phyloP scores from a whole-genome alignment of 169 alveolate genomes.

The Eimeria sp. region DNA sequence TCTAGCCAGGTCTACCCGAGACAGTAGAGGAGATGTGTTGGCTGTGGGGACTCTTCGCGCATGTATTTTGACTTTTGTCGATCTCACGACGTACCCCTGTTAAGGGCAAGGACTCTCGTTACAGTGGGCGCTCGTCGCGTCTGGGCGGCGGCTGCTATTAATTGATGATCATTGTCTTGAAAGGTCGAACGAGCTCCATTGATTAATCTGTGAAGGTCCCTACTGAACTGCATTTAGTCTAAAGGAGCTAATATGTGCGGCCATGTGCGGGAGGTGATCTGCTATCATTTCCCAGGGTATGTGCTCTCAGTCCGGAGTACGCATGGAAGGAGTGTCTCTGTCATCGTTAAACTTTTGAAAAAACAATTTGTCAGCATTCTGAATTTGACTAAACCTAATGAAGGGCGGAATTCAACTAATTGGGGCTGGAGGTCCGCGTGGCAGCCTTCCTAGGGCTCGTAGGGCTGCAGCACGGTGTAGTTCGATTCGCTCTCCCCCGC shows the following conservation, averaged over 20 bases:
- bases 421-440: conserved; percentile 48
- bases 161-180: not conserved
- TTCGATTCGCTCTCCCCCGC: conserved; percentile 59
- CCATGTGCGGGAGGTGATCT: conserved; percentile 19
- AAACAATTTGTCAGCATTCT: not conserved
- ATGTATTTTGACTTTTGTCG: not conserved
- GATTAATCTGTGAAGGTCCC: not conserved
- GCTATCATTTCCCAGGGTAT: not conserved
- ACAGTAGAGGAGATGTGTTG: too few species aligned
- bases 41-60: too few species aligned
- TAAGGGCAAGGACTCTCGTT: not conserved
- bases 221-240: not conserved
- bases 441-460: conserved; percentile 47
- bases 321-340: not conserved
- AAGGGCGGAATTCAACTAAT: not conserved
- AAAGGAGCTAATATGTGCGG: not conserved
- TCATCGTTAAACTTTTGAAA: not conserved
- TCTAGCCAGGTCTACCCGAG: too few species aligned
- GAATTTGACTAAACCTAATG: not conserved
- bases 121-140: not conserved
- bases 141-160: not conserved
- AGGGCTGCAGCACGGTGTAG: conserved; percentile 59
- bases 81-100: not conserved
- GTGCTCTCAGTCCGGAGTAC: not conserved
- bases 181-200: not conserved